Evolutionary conservation across 140 eudicot genomes (phyloP).

Genomic region (Senecio squalidus): DNA sequence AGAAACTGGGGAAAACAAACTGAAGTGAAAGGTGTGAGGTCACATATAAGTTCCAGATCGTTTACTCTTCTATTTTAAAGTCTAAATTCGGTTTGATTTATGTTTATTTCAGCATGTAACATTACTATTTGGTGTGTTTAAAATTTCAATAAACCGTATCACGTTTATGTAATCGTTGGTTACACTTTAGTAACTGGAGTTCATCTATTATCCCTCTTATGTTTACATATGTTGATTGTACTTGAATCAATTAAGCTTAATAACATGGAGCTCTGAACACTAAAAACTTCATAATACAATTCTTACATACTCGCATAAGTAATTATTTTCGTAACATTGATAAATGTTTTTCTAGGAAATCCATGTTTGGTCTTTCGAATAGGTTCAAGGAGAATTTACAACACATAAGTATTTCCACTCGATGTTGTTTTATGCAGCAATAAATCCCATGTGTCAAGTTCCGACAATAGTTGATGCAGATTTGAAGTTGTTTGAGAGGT

Average conservation of each 20-base stretch:
- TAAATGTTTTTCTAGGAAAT: too few species aligned
- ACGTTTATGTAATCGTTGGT: neutral
- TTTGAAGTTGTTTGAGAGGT: conserved; percentile 82
- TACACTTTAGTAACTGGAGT: neutral
- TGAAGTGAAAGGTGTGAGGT: neutral
- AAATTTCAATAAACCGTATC: neutral
- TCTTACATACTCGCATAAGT: too few species aligned
- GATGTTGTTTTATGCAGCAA: neutral
- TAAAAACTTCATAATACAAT: too few species aligned
- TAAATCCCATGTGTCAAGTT: too few species aligned
- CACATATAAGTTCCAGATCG: neutral
- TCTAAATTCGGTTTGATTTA: neutral
- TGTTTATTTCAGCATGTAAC: neutral
- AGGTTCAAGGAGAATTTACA: too few species aligned
- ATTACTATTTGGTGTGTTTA: neutral
- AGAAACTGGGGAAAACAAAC: conserved; percentile 6
- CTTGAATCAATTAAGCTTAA: neutral
- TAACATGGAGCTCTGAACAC: conserved; percentile 1
- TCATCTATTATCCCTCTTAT: too few species aligned
- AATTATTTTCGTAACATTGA: too few species aligned
- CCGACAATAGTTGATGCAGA: conserved; percentile 57
- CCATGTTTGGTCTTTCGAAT: too few species aligned
- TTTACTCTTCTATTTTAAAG: neutral
- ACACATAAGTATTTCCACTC: too few species aligned
- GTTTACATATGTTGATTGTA: neutral